Evolutionary conservation across 371 early-diverging fungal genomes (phyloP).

Genomic region (Zychaea mexicana): DNA sequence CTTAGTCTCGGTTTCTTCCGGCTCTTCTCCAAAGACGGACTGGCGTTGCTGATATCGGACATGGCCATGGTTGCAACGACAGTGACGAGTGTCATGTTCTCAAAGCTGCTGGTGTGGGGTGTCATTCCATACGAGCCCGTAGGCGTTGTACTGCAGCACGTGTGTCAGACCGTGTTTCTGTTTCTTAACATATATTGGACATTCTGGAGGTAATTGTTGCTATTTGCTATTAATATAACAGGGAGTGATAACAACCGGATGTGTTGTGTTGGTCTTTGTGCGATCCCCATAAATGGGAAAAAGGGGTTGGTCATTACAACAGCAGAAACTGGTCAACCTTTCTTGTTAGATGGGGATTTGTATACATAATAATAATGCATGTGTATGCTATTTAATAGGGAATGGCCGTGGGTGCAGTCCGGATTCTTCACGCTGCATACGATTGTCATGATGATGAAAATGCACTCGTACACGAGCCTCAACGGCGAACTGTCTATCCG

Average conservation of each 20-base stretch:
- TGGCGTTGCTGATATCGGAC: constrained; percentile 69
- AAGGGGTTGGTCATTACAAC: background rate
- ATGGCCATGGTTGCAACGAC: constrained; percentile 68
- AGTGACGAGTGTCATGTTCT: constrained; percentile 57
- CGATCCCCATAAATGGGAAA: too few relatives aligned
- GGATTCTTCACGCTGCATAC: constrained; percentile 89
- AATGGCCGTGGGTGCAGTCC: constrained; percentile 93
- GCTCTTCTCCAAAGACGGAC: constrained; percentile 68
- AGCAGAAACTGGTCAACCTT: background rate
- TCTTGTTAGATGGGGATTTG: background rate
- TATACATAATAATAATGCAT: too few relatives aligned
- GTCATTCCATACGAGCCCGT: constrained; percentile 56
- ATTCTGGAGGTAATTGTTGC: constrained; percentile 54
- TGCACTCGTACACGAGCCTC: constrained; percentile 84
- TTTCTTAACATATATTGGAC: constrained; percentile 69
- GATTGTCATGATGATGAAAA: constrained; percentile 93
- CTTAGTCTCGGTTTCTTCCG: constrained; percentile 62
- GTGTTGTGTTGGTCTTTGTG: too few relatives aligned
- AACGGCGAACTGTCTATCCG: constrained; percentile 74
- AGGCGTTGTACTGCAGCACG: constrained; percentile 69
- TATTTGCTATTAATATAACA: too few relatives aligned
- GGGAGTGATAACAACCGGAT: too few relatives aligned
- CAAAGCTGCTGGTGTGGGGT: constrained; percentile 59
- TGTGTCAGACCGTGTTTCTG: constrained; percentile 68
- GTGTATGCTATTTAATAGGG: too few relatives aligned